Percentiles rank a stretch among this genome's conserved stretches.
These are phyloP conservation scores for Penicillium capsulatum DNA, from an alignment of 2,329 filamentous ascomycete species.

Conservation along the genomic window DNA sequence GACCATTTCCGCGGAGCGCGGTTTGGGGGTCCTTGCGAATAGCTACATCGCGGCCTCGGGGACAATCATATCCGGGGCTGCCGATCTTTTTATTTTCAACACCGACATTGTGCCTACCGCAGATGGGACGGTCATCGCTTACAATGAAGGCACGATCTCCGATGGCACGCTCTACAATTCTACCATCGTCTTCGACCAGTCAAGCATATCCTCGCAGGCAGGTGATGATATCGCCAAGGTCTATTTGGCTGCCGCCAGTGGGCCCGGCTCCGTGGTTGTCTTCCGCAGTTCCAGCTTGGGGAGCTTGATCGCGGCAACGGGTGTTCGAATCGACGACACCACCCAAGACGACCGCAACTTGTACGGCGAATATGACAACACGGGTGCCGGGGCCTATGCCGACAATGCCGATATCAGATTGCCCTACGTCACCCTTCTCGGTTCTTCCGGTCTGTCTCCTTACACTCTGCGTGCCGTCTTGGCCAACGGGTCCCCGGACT, in stretches of 20 bases:
- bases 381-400: slow-evolving; percentile 40
- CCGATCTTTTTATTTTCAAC: slow-evolving; percentile 43
- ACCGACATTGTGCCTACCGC: slow-evolving; percentile 42
- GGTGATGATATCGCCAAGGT: slow-evolving; percentile 38
- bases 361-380: slow-evolving; percentile 44
- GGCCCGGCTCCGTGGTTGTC: slow-evolving; percentile 38
- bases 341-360: slow-evolving; percentile 33
- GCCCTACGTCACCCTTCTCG: slow-evolving; percentile 34
- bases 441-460: slow-evolving; percentile 31
- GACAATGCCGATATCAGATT: slow-evolving; percentile 35
- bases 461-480: slow-evolving; percentile 38
- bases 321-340: slow-evolving; percentile 24
- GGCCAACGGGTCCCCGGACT: slow-evolving; percentile 32
- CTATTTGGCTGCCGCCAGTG: slow-evolving; percentile 43
- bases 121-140: slow-evolving; percentile 36
- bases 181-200: slow-evolving; percentile 42
- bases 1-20: slow-evolving; percentile 27
- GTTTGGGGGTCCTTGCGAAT: slow-evolving; percentile 41
- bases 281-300: slow-evolving; percentile 41
- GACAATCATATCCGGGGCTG: slow-evolving; percentile 42
- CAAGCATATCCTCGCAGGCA: slow-evolving; percentile 33
- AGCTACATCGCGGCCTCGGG: slow-evolving; percentile 45
- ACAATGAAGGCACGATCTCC: slow-evolving; percentile 36
- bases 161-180: slow-evolving; percentile 31
- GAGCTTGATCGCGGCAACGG: slow-evolving; percentile 35